Conservation (phyloP, 768 basidiomycete genomes). For the Rhizopogon salebrosus region DNA sequence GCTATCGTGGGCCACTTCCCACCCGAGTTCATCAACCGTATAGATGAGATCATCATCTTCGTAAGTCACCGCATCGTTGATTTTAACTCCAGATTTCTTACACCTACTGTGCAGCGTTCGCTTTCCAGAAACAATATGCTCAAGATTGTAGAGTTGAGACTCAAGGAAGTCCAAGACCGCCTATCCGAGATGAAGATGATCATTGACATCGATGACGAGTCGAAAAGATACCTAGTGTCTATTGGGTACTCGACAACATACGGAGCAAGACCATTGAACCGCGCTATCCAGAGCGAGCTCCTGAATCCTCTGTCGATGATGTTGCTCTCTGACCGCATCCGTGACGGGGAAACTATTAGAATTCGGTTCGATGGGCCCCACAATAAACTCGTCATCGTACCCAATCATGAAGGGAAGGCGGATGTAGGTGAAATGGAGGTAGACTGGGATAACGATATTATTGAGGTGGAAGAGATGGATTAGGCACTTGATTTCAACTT, state of each 20-base stretch:
- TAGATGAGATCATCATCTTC: slow-evolving; percentile 82
- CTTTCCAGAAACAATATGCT: slow-evolving; percentile 73
- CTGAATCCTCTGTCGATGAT: slow-evolving; percentile 86
- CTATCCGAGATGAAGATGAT: slow-evolving; percentile 76
- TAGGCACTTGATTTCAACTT: slow-evolving; percentile 17
- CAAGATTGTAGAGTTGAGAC: slow-evolving; percentile 84
- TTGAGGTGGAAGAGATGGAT: slow-evolving; percentile 64
- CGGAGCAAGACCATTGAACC: slow-evolving; percentile 89
- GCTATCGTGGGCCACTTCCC: slow-evolving; percentile 84
- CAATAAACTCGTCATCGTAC: slow-evolving; percentile 72
- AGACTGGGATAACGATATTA: slow-evolving; percentile 50
- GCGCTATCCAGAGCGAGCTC: slow-evolving; percentile 87
- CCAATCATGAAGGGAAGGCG: slow-evolving; percentile 69
- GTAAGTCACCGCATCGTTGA: slow-evolving; percentile 20
- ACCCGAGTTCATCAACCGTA: slow-evolving; percentile 88
- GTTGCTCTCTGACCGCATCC: slow-evolving; percentile 77
- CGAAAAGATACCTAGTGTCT: slow-evolving; percentile 71
- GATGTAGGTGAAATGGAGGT: slow-evolving; percentile 48
- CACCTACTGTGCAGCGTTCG: slow-evolving; percentile 49
- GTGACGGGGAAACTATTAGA: slow-evolving; percentile 73
- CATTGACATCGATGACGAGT: slow-evolving; percentile 68
- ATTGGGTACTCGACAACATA: slow-evolving; percentile 78
- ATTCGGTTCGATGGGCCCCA: slow-evolving; percentile 78
- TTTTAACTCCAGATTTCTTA: slow-evolving; percentile 23
- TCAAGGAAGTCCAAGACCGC: slow-evolving; percentile 81